Evolutionary conservation across 441 rosid genomes (phyloP).

Genomic region (Jatropha multifida): DNA sequence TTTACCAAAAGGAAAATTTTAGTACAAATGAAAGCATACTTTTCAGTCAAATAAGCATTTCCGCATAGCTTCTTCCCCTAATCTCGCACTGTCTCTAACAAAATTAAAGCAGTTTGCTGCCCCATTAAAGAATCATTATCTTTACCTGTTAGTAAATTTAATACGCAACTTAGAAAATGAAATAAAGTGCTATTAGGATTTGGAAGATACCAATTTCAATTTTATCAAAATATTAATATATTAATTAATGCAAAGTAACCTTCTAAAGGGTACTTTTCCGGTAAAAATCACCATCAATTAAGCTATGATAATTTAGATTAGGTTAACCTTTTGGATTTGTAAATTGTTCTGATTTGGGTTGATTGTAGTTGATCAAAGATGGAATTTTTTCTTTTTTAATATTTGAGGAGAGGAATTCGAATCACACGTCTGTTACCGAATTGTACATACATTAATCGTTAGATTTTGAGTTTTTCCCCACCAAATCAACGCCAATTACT

Average conservation of each 20-base stretch:
- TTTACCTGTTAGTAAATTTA: conserved; percentile 5
- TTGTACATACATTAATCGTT: no score
- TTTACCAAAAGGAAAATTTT: no score
- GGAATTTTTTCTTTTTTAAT: no score
- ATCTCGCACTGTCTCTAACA: not conserved
- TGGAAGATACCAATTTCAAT: no score
- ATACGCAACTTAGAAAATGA: conserved; percentile 18
- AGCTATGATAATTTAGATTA: not conserved
- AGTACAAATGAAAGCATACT: not conserved
- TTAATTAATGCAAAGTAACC: no score
- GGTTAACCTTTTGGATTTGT: not conserved
- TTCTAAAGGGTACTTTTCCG: not conserved
- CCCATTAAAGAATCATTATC: not conserved
- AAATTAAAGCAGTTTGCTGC: not conserved
- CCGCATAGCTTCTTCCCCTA: conserved; percentile 26
- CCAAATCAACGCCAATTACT: not conserved
- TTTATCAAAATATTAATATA: not conserved
- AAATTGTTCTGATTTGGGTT: not conserved
- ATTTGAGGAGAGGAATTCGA: no score
- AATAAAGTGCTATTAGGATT: not conserved
- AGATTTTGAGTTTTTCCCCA: not conserved
- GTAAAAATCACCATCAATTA: not conserved
- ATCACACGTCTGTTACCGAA: no score
- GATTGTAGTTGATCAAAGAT: no score
- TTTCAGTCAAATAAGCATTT: conserved; percentile 12